phyloP scores from a whole-genome alignment of 768 basidiomycete genomes.

The Mycena filopes region DNA sequence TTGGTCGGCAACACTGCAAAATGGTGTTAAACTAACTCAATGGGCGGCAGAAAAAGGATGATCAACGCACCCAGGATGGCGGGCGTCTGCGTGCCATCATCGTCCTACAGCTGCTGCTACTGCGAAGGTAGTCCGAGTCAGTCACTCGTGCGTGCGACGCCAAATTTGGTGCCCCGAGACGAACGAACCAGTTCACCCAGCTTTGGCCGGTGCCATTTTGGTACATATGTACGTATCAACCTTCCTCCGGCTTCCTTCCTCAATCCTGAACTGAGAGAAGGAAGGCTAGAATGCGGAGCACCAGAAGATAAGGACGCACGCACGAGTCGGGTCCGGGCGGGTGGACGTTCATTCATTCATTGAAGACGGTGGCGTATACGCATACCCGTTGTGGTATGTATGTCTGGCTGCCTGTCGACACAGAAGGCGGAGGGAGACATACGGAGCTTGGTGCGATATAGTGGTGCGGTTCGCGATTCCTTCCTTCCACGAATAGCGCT shows the following conservation, averaged over 20 bases:
- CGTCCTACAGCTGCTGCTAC: slow-evolving; percentile 9
- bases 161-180: slow-evolving; percentile 10
- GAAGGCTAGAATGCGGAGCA: slow-evolving; percentile 18
- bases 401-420: too few relatives aligned
- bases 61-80: slow-evolving; percentile 17
- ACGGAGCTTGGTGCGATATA: slow-evolving; percentile 18
- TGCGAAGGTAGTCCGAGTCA: too few relatives aligned
- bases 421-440: slow-evolving; percentile 1
- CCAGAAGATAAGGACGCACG: slow-evolving; percentile 15
- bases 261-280: slow-evolving; percentile 18
- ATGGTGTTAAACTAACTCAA: slow-evolving; percentile 26
- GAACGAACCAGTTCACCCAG: slow-evolving; percentile 18
- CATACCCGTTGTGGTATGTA: background rate
- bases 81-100: too few relatives aligned
- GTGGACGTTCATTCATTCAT: background rate
- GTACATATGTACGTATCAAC: slow-evolving; percentile 15
- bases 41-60: slow-evolving; percentile 17
- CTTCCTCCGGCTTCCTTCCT: slow-evolving; percentile 27
- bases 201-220: slow-evolving; percentile 7
- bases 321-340: background rate
- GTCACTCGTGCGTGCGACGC: too few relatives aligned
- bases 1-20: slow-evolving; percentile 12
- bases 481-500: slow-evolving; percentile 17
- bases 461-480: too few relatives aligned
- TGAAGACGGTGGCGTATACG: background rate